Evolutionary conservation across 2,329 filamentous ascomycete species (phyloP), one percentile per base, ranked within the genome.

Genomic region (Seiridium unicorne): DNA sequence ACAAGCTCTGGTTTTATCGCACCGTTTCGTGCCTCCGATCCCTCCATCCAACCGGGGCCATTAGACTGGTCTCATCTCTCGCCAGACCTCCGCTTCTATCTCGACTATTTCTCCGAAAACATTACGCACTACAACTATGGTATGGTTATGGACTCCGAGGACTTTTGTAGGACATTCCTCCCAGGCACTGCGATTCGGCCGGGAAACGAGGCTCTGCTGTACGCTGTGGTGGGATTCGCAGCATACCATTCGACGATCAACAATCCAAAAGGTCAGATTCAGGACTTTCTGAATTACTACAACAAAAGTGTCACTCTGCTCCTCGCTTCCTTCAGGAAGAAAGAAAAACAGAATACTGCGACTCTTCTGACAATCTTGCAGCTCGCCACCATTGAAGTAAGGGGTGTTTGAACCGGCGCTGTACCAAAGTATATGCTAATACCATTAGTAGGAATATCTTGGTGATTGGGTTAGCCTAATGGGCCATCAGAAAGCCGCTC

Each of bases 401-500:
- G 79, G 55, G 54, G 49, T 60, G 63, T 61, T 64, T 31, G 8
- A 47, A 62, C 66, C 56, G 26, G 11, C 18, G 18, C 18, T 26
- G 18, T 26, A 26, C 18, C 18, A 26, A 26, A 26, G 18, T 26
- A 26, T 26, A 26, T 26, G 18, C 18, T 26, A 26, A 26, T 26
- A 26, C 1, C 18, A 26, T 26, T 26, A 34, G 56, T 49, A 97
- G 92, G 95, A 98, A 76, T 96, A 93, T 68, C 82, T 98, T 51
- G 95, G 95, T 10, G 95, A 99, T 72, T 98, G 93, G 93, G 87
- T 96, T 57, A 97, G 96, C 68, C 81, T 98, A 13, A 89, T 95
- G 75, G 91, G 93, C 31, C 95, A 98, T 72, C 93, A 97, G 72
- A 92, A 90, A 71, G 95, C 94, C 9, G 95, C 95, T 0, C 86